phyloP scores from a whole-genome alignment of 23 red algal genomes.

The Gracilaria domingensis region DNA sequence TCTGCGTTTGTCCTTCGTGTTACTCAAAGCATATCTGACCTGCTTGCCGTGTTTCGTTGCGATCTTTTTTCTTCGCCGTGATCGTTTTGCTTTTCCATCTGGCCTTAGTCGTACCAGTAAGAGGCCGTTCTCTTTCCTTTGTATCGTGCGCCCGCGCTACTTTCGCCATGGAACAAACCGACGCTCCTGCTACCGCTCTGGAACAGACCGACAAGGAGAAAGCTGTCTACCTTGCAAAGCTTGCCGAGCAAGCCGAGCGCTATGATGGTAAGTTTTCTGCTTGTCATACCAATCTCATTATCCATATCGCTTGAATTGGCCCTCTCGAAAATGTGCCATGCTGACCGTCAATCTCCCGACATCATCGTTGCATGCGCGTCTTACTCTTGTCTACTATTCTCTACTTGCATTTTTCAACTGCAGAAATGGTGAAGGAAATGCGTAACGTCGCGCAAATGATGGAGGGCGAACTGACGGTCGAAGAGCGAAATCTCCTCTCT shows the following conservation, averaged over 20 bases:
- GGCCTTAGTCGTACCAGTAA: not conserved
- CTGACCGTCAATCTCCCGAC: not conserved
- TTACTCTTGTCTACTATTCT: not conserved
- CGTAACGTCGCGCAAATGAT: slow-evolving; percentile 83
- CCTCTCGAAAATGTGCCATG: not conserved
- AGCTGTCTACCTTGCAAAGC: slow-evolving; percentile 94
- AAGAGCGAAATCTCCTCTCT: slow-evolving; percentile 98
- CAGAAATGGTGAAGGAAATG: slow-evolving; percentile 99
- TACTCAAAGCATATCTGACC: not conserved
- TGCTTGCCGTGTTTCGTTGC: not conserved
- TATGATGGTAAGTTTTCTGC: slow-evolving; percentile 85
- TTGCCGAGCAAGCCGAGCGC: slow-evolving; percentile 99
- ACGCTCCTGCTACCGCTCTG: not conserved
- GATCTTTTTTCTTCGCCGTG: not conserved
- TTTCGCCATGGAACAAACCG: not conserved
- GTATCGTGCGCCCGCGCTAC: not conserved
- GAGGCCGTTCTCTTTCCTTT: not conserved
- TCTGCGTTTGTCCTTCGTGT: not conserved
- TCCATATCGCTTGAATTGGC: not conserved
- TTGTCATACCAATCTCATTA: not conserved
- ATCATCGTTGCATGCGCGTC: not conserved
- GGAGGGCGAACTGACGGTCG: slow-evolving; percentile 87
- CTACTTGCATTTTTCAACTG: not conserved
- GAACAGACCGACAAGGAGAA: slow-evolving; percentile 67
- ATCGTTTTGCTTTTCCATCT: not conserved